Evolutionary conservation across 805 yeast genomes (phyloP), one percentile per base, ranked within the genome.

Genomic region (Candida fluviatilis): DNA sequence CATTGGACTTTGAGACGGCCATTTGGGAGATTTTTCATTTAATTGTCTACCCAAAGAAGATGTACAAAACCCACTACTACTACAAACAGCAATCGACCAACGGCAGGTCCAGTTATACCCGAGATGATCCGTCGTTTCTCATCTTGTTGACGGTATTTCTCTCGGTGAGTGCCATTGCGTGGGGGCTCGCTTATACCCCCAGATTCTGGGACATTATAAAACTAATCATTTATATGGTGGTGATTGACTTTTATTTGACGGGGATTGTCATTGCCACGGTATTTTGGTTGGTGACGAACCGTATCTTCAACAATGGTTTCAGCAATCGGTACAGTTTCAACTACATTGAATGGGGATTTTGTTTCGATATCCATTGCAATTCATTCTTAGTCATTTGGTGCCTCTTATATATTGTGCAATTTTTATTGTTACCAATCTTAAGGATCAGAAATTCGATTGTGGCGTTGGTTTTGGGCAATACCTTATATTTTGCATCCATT

Each of bases 301-400:
- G 72, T 47, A 71, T 86, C 39, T 71, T 86, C 47, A 76, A 74
- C 46, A 66, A 51, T 27, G 48, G 45, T 13, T 21, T 42, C 10
- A 32, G 29, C 15, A 19, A 35, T 11, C 43, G 45, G 31, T 55
- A 54, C 38, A 62, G 55, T 41, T 51, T 55, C 31, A 68, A 51
- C 55, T 69, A 54, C 48, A 64, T 87, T 38, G 96, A 90, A 56
- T 90, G 96, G 96, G 89, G 91, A 1, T 89, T 87, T 57, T 88
- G 96, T 64, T 90, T 90, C 56, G 97, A 89, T 53, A 82, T 89
- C 18, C 97, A 90, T 62, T 87, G 96, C 66, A 90, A 90, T 59
- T 76, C 95, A n/a, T 88, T 84, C 55, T 63, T 88, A 45, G 68
- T 82, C 12, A 80, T 88, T 31, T 87, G 95, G 95, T 71, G 86